Percentiles rank a stretch among this genome's conserved stretches.
Evolutionary conservation across 1,284 basidiomycete species (phyloP).

Genomic region (Neolentinus lepideus): DNA sequence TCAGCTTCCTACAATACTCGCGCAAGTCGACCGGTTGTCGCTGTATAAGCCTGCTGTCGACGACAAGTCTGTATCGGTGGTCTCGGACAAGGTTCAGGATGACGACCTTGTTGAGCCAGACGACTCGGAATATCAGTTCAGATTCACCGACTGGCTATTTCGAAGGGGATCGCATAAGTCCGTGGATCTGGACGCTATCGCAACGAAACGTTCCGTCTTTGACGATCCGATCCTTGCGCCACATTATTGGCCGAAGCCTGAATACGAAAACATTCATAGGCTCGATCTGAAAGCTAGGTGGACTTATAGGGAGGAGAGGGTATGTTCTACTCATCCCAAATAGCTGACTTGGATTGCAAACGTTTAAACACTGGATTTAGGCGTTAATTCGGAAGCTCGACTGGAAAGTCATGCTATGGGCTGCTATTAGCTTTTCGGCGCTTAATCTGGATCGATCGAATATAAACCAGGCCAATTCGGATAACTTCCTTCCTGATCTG

Average conservation of each 20-base stretch:
- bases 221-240: constrained; percentile 47
- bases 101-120: background rate
- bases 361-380: constrained; percentile 20
- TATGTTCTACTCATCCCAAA: constrained; percentile 16
- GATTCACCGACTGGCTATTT: background rate
- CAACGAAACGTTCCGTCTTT: constrained; percentile 48
- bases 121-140: background rate
- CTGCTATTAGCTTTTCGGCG: constrained; percentile 56
- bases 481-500: constrained; percentile 61
- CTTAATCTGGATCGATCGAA: constrained; percentile 49
- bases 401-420: constrained; percentile 57
- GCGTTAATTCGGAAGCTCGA: constrained; percentile 54
- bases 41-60: background rate
- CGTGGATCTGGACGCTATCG: constrained; percentile 36
- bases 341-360: background rate
- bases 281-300: constrained; percentile 64
- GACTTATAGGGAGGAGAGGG: constrained; percentile 62
- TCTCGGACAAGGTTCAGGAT: background rate
- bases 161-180: background rate
- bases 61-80: background rate
- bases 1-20: background rate
- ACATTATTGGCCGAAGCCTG: constrained; percentile 47
- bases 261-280: constrained; percentile 58
- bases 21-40: background rate
- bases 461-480: constrained; percentile 56